Conservation (phyloP, 2,329 filamentous ascomycete genomes). For the Pseudonectria buxi region DNA sequence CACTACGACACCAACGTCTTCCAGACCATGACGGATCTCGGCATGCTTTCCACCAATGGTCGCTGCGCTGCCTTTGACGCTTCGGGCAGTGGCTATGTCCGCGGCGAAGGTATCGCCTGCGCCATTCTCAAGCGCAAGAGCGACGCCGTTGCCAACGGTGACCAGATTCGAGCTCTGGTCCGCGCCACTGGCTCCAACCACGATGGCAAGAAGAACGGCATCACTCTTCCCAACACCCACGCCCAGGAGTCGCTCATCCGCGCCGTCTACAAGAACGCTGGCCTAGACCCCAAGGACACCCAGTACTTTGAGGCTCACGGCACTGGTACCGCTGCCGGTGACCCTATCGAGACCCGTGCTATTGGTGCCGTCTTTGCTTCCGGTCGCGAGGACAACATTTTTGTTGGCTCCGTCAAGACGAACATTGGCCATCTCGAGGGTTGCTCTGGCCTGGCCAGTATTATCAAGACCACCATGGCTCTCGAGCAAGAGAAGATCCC, state of each 20-base stretch:
- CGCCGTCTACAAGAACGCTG: too few relatives aligned
- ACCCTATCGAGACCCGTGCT: conserved; percentile 3
- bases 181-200: conserved; percentile 4
- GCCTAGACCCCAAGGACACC: too few relatives aligned
- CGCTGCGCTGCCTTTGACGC: conserved; percentile 30
- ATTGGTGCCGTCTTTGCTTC: conserved; percentile 1
- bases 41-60: conserved; percentile 22
- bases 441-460: conserved; percentile 4
- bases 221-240: too few relatives aligned
- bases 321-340: too few relatives aligned
- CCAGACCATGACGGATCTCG: conserved; percentile 18
- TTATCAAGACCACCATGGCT: conserved; percentile 8
- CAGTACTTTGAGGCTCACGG: too few relatives aligned
- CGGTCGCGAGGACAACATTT: neutral
- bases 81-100: conserved; percentile 13
- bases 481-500: conserved; percentile 8
- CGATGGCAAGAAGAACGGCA: too few relatives aligned
- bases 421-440: conserved; percentile 13
- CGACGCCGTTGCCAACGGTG: neutral
- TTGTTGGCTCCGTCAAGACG: conserved; percentile 11
- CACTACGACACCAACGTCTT: conserved; percentile 15
- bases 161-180: conserved; percentile 5
- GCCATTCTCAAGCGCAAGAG: conserved; percentile 10
- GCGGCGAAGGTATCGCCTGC: conserved; percentile 9
- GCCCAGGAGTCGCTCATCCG: too few relatives aligned